phyloP scores from a whole-genome alignment of 176 grass and related monocot species.

The Cocos nucifera region DNA sequence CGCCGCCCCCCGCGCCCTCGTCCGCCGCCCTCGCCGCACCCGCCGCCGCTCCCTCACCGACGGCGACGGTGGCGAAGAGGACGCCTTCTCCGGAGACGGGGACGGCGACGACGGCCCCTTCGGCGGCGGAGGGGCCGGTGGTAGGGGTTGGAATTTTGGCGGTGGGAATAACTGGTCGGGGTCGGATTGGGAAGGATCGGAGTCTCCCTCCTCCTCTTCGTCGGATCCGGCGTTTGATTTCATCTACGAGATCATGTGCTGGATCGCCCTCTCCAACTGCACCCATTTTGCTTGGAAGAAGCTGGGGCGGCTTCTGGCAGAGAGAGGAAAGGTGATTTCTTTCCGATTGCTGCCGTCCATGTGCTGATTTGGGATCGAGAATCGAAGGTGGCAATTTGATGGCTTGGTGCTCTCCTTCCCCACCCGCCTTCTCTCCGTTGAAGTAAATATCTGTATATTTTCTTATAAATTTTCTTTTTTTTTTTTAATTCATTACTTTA shows the following conservation, averaged over 20 bases:
- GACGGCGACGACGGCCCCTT: constrained; percentile 12
- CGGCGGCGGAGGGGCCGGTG: constrained; percentile 7
- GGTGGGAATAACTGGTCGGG: constrained; percentile 10
- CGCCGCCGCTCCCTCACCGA: constrained; percentile 27
- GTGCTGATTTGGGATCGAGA: constrained; percentile 18
- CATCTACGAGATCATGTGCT: constrained; percentile 51
- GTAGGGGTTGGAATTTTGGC: constrained; percentile 10
- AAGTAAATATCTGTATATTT: no score
- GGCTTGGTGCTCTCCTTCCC: no score
- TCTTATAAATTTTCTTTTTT: no score
- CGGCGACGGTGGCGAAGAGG: neutral
- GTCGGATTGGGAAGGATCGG: constrained; percentile 20
- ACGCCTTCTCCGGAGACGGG: constrained; percentile 32
- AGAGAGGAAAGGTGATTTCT: constrained; percentile 14
- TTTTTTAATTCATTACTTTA: no score
- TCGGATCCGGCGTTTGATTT: constrained; percentile 22
- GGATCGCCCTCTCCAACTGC: constrained; percentile 52
- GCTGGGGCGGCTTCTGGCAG: constrained; percentile 27
- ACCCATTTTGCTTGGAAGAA: constrained; percentile 47
- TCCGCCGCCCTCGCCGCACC: constrained; percentile 28
- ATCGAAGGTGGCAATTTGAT: no score
- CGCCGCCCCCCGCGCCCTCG: constrained; percentile 34
- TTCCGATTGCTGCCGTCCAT: constrained; percentile 33
- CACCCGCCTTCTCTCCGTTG: no score
- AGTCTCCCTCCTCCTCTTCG: constrained; percentile 18